A percentile compares a stretch with the other conserved stretches of the same genome.
These are phyloP conservation scores for Bolboschoenoplectus hybrid DNA, from an alignment of 202 grass and related monocot genomes.

Conservation along the genomic window DNA sequence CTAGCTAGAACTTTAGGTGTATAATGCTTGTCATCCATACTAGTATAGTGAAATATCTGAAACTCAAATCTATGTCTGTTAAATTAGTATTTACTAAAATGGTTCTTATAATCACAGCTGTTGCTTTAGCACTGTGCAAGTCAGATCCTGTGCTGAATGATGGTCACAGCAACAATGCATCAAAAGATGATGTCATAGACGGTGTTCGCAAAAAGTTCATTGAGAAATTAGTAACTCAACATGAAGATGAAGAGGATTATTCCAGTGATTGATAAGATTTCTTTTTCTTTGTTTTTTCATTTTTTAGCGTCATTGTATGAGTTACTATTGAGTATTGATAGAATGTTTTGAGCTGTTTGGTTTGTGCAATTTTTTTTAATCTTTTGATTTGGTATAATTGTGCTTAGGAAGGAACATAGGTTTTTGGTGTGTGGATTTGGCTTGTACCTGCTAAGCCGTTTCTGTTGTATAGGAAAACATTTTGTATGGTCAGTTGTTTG, in stretches of 20 bases:
- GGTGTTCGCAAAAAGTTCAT: slow-evolving; percentile 90
- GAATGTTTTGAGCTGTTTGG: neutral
- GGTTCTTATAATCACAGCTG: slow-evolving; percentile 56
- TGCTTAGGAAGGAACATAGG: neutral
- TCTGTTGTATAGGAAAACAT: neutral
- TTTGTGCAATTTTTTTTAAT: neutral
- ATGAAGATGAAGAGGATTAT: slow-evolving; percentile 72
- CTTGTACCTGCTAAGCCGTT: neutral
- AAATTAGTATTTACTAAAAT: slow-evolving; percentile 24
- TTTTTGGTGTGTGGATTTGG: neutral
- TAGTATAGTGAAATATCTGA: neutral
- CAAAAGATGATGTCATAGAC: slow-evolving; percentile 73
- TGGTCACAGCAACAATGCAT: slow-evolving; percentile 70
- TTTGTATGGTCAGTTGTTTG: neutral
- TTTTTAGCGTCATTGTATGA: neutral
- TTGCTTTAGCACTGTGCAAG: slow-evolving; percentile 83
- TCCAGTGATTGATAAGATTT: slow-evolving; percentile 55
- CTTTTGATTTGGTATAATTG: slow-evolving; percentile 11
- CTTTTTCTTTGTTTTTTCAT: slow-evolving; percentile 42
- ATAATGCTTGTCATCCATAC: slow-evolving; percentile 17
- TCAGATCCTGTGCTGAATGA: slow-evolving; percentile 91
- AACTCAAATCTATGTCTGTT: neutral
- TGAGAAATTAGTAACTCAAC: slow-evolving; percentile 86
- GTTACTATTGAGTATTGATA: neutral
- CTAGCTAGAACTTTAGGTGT: neutral